Conservation (phyloP, 768 basidiomycete species). For the Lanmaoa rubissima region DNA sequence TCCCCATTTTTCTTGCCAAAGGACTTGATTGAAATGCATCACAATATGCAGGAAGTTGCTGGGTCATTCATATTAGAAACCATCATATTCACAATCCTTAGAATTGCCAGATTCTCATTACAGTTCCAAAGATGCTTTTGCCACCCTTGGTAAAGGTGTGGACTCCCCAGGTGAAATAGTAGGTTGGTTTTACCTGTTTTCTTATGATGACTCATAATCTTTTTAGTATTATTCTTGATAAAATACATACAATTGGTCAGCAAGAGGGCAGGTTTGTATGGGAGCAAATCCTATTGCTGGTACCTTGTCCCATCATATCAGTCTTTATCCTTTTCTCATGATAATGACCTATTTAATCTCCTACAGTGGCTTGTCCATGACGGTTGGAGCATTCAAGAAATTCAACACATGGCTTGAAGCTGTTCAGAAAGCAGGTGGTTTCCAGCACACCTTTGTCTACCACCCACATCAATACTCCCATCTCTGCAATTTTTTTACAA, state of each 20-base stretch:
- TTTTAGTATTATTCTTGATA: conserved; percentile 58
- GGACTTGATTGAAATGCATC: background rate
- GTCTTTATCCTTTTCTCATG: conserved; percentile 19
- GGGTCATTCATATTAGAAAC: conserved; percentile 68
- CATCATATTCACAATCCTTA: conserved; percentile 59
- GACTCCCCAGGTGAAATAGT: conserved; percentile 64
- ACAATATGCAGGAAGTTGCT: conserved; percentile 46
- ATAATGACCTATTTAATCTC: background rate
- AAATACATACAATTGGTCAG: conserved; percentile 65
- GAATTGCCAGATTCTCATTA: conserved; percentile 71
- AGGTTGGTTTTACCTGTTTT: conserved; percentile 1
- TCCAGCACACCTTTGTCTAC: conserved; percentile 56
- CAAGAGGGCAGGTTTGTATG: conserved; percentile 68
- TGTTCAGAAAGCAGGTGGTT: conserved; percentile 58
- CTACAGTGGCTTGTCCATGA: conserved; percentile 65
- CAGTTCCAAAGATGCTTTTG: conserved; percentile 71
- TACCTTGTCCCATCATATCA: conserved; percentile 71
- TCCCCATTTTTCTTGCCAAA: background rate
- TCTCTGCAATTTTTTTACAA: conserved; percentile 65
- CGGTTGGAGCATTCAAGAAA: conserved; percentile 59
- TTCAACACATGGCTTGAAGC: conserved; percentile 67
- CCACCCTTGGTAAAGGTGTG: conserved; percentile 60
- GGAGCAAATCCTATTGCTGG: conserved; percentile 71
- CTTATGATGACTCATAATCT: background rate
- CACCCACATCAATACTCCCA: conserved; percentile 74